Conservation (phyloP, 495 filamentous ascomycete genomes). For the Hypoxylon fuscum region DNA sequence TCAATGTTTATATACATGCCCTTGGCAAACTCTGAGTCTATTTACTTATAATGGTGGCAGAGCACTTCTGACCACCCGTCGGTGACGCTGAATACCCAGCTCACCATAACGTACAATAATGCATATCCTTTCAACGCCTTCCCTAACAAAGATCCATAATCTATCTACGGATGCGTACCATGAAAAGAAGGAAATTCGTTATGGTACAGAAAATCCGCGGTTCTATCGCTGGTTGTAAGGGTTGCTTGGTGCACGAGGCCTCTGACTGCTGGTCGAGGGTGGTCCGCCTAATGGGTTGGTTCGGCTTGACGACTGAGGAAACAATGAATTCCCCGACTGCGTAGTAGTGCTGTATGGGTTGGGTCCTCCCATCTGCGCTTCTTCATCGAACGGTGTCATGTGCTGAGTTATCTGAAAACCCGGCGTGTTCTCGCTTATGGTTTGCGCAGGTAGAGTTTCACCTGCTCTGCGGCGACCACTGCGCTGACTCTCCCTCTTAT, state of each 20-base stretch:
- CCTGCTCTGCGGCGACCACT: constrained; percentile 55
- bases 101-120: constrained; percentile 1
- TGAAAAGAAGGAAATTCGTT: constrained; percentile 13
- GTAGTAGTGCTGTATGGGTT: constrained; percentile 22
- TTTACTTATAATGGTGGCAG: constrained; percentile 17
- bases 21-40: constrained; percentile 3
- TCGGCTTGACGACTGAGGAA: constrained; percentile 22
- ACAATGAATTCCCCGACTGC: constrained; percentile 13
- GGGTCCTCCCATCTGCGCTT: constrained; percentile 38
- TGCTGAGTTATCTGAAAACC: constrained; percentile 49
- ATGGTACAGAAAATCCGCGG: constrained; percentile 16
- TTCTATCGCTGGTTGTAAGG: constrained; percentile 29
- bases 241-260: constrained; percentile 17
- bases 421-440: constrained; percentile 30
- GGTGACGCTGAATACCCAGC: constrained; percentile 3
- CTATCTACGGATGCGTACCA: constrained; percentile 20
- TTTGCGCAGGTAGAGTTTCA: constrained; percentile 45
- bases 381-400: constrained; percentile 39
- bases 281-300: constrained; percentile 12
- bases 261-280: background rate
- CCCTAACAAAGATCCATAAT: constrained; percentile 16
- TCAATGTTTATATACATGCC: background rate
- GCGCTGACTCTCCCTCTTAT: constrained; percentile 51
- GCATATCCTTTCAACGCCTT: constrained; percentile 22
- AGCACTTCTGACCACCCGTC: constrained; percentile 22